Evolutionary conservation across 2,329 filamentous ascomycete genomes (phyloP).

Genomic region (Pseudocercospora musae): DNA sequence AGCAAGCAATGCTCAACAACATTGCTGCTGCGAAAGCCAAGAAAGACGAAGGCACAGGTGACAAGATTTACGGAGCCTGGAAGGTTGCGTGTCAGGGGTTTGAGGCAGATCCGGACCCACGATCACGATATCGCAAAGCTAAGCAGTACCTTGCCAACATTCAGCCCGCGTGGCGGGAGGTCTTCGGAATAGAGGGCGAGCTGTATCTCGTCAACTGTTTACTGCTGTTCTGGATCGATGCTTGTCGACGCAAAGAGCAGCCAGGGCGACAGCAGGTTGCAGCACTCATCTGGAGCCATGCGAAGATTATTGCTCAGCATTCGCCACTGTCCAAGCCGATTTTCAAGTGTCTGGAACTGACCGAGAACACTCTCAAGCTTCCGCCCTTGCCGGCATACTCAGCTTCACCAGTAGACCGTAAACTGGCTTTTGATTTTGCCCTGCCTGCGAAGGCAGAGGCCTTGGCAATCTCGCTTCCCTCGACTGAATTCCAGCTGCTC

Average conservation of each 20-base stretch:
- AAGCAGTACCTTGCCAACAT: slow-evolving; percentile 48
- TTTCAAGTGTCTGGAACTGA: slow-evolving; percentile 34
- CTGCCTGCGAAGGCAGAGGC: slow-evolving; percentile 31
- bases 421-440: slow-evolving; percentile 46
- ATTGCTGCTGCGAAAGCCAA: slow-evolving; percentile 42
- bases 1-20: slow-evolving; percentile 45
- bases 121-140: slow-evolving; percentile 49
- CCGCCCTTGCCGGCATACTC: slow-evolving; percentile 34
- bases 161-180: slow-evolving; percentile 38
- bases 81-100: slow-evolving; percentile 45
- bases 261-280: slow-evolving; percentile 41
- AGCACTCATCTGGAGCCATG: slow-evolving; percentile 47
- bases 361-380: slow-evolving; percentile 40
- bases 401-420: slow-evolving; percentile 23
- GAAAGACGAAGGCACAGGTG: slow-evolving; percentile 41
- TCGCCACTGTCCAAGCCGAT: slow-evolving; percentile 44
- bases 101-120: slow-evolving; percentile 44
- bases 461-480: slow-evolving; percentile 37
- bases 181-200: slow-evolving; percentile 46
- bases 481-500: slow-evolving; percentile 63
- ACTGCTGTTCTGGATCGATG: slow-evolving; percentile 48
- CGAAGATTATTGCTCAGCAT: slow-evolving; percentile 39
- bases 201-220: slow-evolving; percentile 51
- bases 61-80: slow-evolving; percentile 48
- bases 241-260: slow-evolving; percentile 36